These are phyloP conservation scores for Heterobasidion occidentale DNA, from an alignment of 1,284 basidiomycete species.

Conservation along the genomic window DNA sequence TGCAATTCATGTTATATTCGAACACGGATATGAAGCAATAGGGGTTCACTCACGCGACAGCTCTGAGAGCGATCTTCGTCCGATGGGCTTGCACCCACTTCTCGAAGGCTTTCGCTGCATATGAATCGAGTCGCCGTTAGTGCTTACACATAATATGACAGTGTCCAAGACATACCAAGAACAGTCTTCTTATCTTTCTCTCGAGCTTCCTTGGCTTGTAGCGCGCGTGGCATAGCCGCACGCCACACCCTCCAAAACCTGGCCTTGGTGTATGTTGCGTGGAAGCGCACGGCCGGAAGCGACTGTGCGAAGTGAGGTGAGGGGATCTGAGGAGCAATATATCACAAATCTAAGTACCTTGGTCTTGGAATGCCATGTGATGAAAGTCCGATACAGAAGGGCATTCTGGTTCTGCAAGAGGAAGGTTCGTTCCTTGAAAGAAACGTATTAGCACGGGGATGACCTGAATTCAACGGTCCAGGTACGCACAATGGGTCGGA, in stretches of 20 bases:
- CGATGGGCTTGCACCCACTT: constrained; percentile 61
- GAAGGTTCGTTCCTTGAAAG: constrained; percentile 51
- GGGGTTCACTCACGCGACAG: constrained; percentile 59
- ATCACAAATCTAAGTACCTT: constrained; percentile 31
- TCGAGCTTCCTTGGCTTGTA: constrained; percentile 56
- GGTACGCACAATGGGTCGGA: constrained; percentile 54
- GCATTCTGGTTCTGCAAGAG: constrained; percentile 49
- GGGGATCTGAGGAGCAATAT: constrained; percentile 4
- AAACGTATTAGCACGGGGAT: constrained; percentile 5
- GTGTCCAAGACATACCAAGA: constrained; percentile 40
- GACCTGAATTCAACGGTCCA: background rate
- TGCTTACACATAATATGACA: background rate
- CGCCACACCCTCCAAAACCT: constrained; percentile 62
- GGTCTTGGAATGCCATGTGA: constrained; percentile 66
- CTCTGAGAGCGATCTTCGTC: constrained; percentile 67
- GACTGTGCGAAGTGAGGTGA: constrained; percentile 35
- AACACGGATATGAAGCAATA: background rate
- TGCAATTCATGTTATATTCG: constrained; percentile 16
- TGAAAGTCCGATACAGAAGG: constrained; percentile 56
- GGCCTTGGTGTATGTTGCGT: constrained; percentile 49
- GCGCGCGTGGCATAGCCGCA: constrained; percentile 57
- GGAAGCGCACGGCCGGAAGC: constrained; percentile 67
- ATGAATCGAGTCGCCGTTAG: constrained; percentile 9
- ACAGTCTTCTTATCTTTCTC: constrained; percentile 47
- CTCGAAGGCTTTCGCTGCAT: constrained; percentile 46